These are phyloP conservation scores for Sextonia rubra DNA, from an alignment of 164 flowering plant genomes.

Conservation along the genomic window DNA sequence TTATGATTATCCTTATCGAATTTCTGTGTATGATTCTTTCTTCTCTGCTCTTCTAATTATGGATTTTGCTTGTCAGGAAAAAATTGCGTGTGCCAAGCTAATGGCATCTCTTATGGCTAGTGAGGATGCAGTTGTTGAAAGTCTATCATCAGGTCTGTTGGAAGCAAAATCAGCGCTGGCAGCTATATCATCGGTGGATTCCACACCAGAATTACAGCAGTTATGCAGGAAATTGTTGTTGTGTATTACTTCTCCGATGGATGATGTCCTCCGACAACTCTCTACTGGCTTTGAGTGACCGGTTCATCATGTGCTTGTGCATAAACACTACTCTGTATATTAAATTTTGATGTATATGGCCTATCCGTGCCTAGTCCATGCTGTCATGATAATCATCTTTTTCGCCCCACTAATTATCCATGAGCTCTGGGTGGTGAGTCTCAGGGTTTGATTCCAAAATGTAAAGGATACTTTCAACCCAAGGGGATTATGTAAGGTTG, in stretches of 20 bases:
- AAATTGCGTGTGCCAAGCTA: constrained; percentile 64
- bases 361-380: too few species aligned
- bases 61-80: constrained; percentile 42
- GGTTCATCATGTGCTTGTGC: too few species aligned
- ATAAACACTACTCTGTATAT: not conserved
- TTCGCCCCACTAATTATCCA: too few species aligned
- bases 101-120: constrained; percentile 79
- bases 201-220: constrained; percentile 44
- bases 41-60: not conserved
- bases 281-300: not conserved
- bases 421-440: too few species aligned
- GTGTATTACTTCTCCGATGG: constrained; percentile 32
- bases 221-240: constrained; percentile 46
- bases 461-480: too few species aligned
- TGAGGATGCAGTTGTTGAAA: constrained; percentile 55
- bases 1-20: not conserved
- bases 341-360: too few species aligned
- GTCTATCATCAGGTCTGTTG: constrained; percentile 47
- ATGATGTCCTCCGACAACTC: not conserved
- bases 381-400: too few species aligned
- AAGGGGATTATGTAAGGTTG: too few species aligned
- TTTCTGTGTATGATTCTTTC: not conserved
- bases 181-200: constrained; percentile 32
- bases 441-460: too few species aligned
- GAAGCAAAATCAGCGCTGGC: constrained; percentile 56